phyloP scores from a whole-genome alignment of 352 stramenopile species.

The Pythium rhizo-oryzae region DNA sequence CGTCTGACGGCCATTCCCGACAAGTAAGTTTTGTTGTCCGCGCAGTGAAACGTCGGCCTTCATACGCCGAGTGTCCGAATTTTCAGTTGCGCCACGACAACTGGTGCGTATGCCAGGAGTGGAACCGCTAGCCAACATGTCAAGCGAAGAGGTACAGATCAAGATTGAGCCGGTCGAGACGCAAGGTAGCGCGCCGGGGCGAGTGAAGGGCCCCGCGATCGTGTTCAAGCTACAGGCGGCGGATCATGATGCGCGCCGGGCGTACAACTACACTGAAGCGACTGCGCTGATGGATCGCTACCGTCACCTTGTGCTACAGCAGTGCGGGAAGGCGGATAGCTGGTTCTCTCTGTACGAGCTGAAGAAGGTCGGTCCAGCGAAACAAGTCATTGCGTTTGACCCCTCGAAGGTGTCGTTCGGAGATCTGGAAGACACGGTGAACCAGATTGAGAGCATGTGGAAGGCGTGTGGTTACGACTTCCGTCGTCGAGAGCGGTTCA shows the following conservation, averaged over 20 bases:
- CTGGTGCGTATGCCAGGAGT: neutral
- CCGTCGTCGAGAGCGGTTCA: neutral
- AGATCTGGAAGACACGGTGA: slow-evolving; percentile 3
- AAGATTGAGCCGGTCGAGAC: too few relatives aligned
- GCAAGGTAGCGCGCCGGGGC: too few relatives aligned
- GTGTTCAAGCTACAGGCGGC: too few relatives aligned
- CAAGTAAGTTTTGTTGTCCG: neutral
- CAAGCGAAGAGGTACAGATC: too few relatives aligned
- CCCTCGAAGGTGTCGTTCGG: neutral
- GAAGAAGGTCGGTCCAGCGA: slow-evolving; percentile 2
- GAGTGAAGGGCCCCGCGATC: too few relatives aligned
- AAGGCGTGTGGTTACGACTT: slow-evolving; percentile 5
- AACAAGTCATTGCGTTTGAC: neutral
- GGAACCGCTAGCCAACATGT: too few relatives aligned
- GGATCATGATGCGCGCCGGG: too few relatives aligned
- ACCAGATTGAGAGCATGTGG: neutral
- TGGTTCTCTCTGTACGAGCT: slow-evolving; percentile 6
- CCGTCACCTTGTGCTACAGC: too few relatives aligned
- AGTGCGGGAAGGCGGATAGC: too few relatives aligned
- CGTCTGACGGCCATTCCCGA: neutral
- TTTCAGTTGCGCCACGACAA: slow-evolving; percentile 2
- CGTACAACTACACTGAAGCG: too few relatives aligned
- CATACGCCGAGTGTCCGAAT: neutral
- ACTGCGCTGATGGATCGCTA: too few relatives aligned
- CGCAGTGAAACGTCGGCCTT: neutral